phyloP scores from a whole-genome alignment of 164 flowering plant genomes.

The Platanus orientalis region DNA sequence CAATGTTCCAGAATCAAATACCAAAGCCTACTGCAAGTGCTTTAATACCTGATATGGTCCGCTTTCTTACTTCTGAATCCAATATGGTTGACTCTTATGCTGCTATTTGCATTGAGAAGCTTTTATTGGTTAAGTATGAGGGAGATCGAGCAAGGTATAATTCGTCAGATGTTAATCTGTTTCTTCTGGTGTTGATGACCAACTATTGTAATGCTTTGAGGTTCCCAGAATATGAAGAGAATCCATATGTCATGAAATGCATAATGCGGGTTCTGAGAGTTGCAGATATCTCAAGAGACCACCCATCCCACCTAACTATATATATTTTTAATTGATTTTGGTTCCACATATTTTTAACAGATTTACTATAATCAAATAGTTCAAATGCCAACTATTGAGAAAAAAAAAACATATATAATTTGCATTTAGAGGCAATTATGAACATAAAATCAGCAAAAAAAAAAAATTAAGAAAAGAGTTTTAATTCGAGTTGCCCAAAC shows the following conservation, averaged over 20 bases:
- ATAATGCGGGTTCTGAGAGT: slow-evolving; percentile 89
- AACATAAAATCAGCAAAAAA: too few species aligned
- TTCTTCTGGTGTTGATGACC: slow-evolving; percentile 50
- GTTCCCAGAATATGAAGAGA: slow-evolving; percentile 86
- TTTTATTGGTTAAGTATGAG: slow-evolving; percentile 80
- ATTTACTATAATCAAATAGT: too few species aligned
- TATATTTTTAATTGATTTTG: too few species aligned
- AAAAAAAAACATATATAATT: too few species aligned
- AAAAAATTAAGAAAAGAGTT: too few species aligned
- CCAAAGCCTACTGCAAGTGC: slow-evolving; percentile 52
- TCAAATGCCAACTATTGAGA: too few species aligned
- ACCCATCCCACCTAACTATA: slow-evolving; percentile 64
- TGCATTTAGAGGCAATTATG: too few species aligned
- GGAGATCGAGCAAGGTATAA: slow-evolving; percentile 56
- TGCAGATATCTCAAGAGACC: slow-evolving; percentile 72
- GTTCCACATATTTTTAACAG: too few species aligned
- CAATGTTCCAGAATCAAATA: too few species aligned
- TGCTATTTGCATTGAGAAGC: slow-evolving; percentile 88
- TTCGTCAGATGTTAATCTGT: too few species aligned
- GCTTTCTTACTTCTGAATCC: slow-evolving; percentile 70
- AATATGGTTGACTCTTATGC: slow-evolving; percentile 97
- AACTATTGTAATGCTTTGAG: slow-evolving; percentile 70
- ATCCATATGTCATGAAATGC: slow-evolving; percentile 86
- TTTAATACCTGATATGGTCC: slow-evolving; percentile 60
- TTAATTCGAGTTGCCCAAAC: too few species aligned